Base-by-base conservation (phyloP, 495 filamentous ascomycete genomes). In the Annulohypoxylon bovei region DNA sequence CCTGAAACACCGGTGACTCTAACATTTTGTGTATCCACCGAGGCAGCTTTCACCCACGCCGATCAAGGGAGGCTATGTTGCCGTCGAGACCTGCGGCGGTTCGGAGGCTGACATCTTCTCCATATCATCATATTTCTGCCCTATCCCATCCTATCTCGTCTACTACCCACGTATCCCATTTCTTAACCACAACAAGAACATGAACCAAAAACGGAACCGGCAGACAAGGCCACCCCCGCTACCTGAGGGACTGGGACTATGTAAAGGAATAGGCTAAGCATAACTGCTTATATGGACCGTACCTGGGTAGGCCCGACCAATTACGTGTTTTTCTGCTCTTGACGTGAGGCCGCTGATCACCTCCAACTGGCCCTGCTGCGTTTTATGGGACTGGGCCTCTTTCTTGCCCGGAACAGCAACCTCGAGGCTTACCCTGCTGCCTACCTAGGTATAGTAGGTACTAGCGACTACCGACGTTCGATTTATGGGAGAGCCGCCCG, bases 21-120 rank as follows among this genome's bases (percentile, higher is more conserved):
- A 71, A 71, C 58, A 55, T 67, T 46, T 37, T 61, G 49, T 30
- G 28, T 42, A 42, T 23, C 56, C 46, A 56, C 64, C 59, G 69
- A 68, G 42, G 33, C 47, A 42, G 39, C 47, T 37, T 35, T 6
- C 35, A 27, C 59, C 11, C 35, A 27, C 59, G 63, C 69, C 54
- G 65, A 68, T 72, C 65, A 72, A 72, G 70, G 70, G 70, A 71
- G 62, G 44, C 56, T 62, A 62, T 39, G 62, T 53, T 16, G 33
- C 33, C 20, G n/a, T 42, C 28, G 49, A 53, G n/a, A 23, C 22
- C 25, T 25, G 46, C 46, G 23, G 23, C 46, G 46, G 23, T 27
- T 50, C 46, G 23, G 46, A 50, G 46, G 49, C 49, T 53, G 23
- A 30, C 47, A 16, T 33, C n/a, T 22, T 37, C 20, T n/a, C 12